phyloP scores from a whole-genome alignment of 805 yeast species.

The Kuraishia ogatae region DNA sequence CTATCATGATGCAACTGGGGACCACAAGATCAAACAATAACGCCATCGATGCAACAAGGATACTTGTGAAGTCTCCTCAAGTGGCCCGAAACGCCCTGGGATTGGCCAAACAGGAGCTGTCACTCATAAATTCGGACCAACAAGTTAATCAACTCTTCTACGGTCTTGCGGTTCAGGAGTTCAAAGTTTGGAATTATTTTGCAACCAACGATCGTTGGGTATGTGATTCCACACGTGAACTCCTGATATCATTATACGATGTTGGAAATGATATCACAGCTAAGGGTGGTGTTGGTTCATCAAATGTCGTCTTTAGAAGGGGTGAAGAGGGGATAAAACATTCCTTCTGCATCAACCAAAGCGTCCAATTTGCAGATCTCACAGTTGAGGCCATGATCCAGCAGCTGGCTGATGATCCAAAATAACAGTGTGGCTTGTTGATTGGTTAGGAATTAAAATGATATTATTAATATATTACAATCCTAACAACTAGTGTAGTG shows the following conservation, averaged over 20 bases:
- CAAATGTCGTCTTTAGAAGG: background rate
- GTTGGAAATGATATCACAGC: background rate
- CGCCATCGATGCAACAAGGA: constrained; percentile 8
- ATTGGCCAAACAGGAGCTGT: constrained; percentile 1
- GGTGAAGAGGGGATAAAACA: background rate
- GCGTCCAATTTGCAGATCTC: constrained; percentile 1
- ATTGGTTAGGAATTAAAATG: too few relatives aligned
- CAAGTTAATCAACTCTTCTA: background rate
- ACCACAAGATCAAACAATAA: constrained; percentile 8
- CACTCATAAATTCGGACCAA: background rate
- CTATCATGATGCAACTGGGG: background rate
- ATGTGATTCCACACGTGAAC: background rate
- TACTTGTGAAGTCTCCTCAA: background rate
- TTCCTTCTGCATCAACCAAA: constrained; percentile 1
- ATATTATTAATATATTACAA: background rate
- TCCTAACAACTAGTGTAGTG: background rate
- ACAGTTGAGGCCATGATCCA: background rate
- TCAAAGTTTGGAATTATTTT: constrained; percentile 1
- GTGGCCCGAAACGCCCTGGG: background rate
- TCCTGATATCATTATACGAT: background rate
- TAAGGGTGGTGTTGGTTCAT: background rate
- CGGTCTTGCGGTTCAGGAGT: background rate
- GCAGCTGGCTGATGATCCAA: background rate
- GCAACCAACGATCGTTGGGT: constrained; percentile 2
- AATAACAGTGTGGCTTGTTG: background rate